phyloP scores from a whole-genome alignment of 345 rosid species.

The Xanthoceras sorbifolium region DNA sequence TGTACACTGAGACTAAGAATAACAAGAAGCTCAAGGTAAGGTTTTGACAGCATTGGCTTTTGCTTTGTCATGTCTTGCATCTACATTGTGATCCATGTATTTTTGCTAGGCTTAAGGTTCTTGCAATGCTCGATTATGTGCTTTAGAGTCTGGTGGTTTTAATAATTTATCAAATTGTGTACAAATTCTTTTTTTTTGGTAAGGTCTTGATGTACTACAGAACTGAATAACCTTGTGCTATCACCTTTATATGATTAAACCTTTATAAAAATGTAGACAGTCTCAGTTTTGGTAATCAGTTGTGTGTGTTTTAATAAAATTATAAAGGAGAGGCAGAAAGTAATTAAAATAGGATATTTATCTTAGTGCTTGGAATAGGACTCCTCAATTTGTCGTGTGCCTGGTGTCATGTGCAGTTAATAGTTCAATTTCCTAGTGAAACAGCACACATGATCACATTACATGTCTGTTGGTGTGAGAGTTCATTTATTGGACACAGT shows the following conservation, averaged over 20 bases:
- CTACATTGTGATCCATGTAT: neutral
- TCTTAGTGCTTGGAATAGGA: slow-evolving; percentile 1
- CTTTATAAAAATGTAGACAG: neutral
- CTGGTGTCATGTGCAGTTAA: neutral
- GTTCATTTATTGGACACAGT: neutral
- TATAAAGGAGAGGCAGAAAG: neutral
- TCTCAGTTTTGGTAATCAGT: neutral
- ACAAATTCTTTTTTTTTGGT: neutral
- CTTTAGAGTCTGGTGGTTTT: neutral
- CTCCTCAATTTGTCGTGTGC: neutral
- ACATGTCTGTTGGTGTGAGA: neutral
- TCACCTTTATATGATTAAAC: neutral
- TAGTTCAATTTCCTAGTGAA: neutral
- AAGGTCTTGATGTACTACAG: neutral
- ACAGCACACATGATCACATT: neutral
- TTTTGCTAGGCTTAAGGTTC: neutral
- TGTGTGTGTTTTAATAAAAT: neutral
- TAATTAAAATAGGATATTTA: neutral
- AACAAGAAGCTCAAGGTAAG: slow-evolving; percentile 95
- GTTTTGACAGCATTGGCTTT: slow-evolving; percentile 6
- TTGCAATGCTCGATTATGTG: neutral
- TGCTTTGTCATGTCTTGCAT: neutral
- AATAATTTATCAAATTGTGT: neutral
- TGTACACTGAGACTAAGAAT: slow-evolving; percentile 97
- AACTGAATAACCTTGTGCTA: neutral